Percentiles rank a stretch among this genome's conserved stretches.
phyloP scores from a whole-genome alignment of 768 basidiomycete genomes.

The Tubosaeta brunneosetosa region DNA sequence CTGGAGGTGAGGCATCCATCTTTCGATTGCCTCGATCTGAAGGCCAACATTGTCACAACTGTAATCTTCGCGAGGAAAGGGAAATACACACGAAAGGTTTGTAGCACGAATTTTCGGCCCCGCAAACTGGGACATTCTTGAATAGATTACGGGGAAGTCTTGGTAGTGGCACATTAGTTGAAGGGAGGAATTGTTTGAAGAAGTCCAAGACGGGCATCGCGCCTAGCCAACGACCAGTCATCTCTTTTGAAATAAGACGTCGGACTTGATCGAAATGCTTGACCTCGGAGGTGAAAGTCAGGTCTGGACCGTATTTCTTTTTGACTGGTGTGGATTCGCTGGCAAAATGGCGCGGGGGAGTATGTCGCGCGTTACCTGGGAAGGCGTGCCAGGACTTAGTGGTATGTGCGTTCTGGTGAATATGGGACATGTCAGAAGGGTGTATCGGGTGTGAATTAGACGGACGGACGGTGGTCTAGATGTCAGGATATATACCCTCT shows the following conservation, averaged over 20 bases:
- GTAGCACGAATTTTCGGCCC: no score
- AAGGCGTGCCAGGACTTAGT: not conserved
- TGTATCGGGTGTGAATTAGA: not conserved
- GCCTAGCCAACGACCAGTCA: not conserved
- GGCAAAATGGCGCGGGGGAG: not conserved
- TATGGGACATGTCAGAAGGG: not conserved
- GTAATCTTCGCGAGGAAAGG: no score
- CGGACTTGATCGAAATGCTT: not conserved
- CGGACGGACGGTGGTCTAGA: not conserved
- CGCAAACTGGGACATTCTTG: not conserved
- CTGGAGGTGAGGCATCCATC: no score
- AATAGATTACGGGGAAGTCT: not conserved
- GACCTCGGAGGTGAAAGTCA: not conserved
- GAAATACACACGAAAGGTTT: no score
- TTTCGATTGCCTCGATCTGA: no score
- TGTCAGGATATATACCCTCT: not conserved
- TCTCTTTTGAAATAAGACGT: not conserved
- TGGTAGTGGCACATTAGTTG: not conserved
- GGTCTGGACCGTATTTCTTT: not conserved
- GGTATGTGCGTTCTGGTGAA: not conserved
- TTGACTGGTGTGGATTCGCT: not conserved
- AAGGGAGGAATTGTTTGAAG: not conserved
- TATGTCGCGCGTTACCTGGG: not conserved
- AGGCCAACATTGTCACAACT: no score
- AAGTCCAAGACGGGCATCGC: not conserved